These are phyloP conservation scores for Dactylis glomerata DNA, from an alignment of 176 grass and related monocot genomes.

Conservation along the genomic window DNA sequence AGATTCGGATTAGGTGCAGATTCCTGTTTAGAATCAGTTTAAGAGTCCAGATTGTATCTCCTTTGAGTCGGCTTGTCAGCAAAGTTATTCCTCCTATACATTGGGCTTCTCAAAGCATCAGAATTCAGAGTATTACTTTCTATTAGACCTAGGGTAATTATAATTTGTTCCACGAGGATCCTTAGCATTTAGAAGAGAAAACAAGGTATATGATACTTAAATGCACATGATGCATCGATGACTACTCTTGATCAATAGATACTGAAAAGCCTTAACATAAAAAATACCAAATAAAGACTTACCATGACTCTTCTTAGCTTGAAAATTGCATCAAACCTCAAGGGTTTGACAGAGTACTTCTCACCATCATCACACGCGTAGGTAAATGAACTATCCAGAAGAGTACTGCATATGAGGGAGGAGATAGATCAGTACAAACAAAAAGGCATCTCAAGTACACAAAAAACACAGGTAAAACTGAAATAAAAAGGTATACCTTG, in stretches of 20 bases:
- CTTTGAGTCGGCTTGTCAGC: too few species aligned
- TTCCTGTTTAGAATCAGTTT: too few species aligned
- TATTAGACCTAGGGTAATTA: too few species aligned
- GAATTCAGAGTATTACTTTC: too few species aligned
- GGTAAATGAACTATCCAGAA: slow-evolving; percentile 96
- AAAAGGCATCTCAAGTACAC: not conserved
- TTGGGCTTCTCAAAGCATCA: too few species aligned
- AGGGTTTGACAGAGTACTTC: slow-evolving; percentile 82
- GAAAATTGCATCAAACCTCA: slow-evolving; percentile 87
- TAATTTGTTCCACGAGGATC: too few species aligned
- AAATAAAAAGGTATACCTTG: slow-evolving; percentile 63
- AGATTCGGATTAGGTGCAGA: too few species aligned
- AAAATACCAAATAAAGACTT: slow-evolving; percentile 25
- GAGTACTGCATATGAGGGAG: slow-evolving; percentile 50
- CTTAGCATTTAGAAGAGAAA: not conserved
- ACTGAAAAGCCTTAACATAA: not conserved
- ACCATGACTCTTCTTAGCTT: slow-evolving; percentile 99
- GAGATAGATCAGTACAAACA: slow-evolving; percentile 21
- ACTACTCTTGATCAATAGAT: slow-evolving; percentile 16
- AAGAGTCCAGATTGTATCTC: too few species aligned
- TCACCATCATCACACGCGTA: slow-evolving; percentile 80
- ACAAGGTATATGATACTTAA: not conserved
- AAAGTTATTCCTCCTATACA: too few species aligned
- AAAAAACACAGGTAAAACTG: not conserved
- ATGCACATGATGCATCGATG: not conserved